Evolutionary conservation across 2,329 filamentous ascomycete species (phyloP).

Genomic region (Fusarium udum): DNA sequence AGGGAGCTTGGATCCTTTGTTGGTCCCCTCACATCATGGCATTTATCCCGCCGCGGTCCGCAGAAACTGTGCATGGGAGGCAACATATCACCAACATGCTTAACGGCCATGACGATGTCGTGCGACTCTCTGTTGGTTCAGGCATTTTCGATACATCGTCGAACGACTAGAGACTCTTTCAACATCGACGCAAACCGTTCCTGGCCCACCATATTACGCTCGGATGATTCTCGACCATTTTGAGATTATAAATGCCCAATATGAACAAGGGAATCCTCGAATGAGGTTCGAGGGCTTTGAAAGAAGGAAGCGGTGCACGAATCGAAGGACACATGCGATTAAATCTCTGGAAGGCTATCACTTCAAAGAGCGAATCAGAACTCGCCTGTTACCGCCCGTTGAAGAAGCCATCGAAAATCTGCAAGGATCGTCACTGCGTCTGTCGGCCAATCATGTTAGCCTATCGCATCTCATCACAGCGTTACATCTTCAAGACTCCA

Average conservation of each 20-base stretch:
- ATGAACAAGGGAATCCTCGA: slow-evolving; percentile 19
- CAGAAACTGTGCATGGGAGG: slow-evolving; percentile 20
- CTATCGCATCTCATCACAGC: slow-evolving; percentile 28
- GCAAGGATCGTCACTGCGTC: slow-evolving; percentile 31
- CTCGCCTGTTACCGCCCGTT: slow-evolving; percentile 40
- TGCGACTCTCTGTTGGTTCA: slow-evolving; percentile 11
- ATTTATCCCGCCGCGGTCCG: slow-evolving; percentile 22
- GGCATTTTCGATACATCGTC: slow-evolving; percentile 1
- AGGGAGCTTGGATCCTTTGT: slow-evolving; percentile 26
- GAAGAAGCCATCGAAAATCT: slow-evolving; percentile 15
- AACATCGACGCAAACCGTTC: not conserved
- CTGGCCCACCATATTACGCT: slow-evolving; percentile 5
- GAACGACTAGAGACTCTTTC: slow-evolving; percentile 9
- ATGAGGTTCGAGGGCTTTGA: slow-evolving; percentile 9
- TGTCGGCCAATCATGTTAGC: slow-evolving; percentile 35
- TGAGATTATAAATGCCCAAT: slow-evolving; percentile 12
- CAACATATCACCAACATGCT: slow-evolving; percentile 31
- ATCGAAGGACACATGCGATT: slow-evolving; percentile 29
- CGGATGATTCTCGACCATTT: slow-evolving; percentile 21
- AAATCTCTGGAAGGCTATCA: slow-evolving; percentile 10
- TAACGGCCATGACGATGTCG: slow-evolving; percentile 5
- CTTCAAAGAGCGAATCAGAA: slow-evolving; percentile 31
- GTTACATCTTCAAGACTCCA: slow-evolving; percentile 32
- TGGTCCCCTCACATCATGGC: slow-evolving; percentile 1
- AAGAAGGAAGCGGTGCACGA: slow-evolving; percentile 21